Percentiles rank a stretch among this genome's conserved stretches.
Conservation (phyloP, 169 alveolate genomes). For the Eimeria sp. region DNA sequence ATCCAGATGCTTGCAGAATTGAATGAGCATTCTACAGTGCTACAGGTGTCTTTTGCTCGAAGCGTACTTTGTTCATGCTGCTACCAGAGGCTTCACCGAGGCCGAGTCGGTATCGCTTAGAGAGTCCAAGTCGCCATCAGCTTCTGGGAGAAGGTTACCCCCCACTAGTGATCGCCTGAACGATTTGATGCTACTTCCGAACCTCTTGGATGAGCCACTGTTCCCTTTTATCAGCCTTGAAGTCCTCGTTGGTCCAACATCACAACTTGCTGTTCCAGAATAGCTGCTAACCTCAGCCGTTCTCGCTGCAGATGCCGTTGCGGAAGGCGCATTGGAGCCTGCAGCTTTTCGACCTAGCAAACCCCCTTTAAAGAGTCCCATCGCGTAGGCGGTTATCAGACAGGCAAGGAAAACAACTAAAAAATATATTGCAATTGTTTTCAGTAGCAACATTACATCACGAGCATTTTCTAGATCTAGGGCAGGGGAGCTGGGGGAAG, state of each 20-base stretch:
- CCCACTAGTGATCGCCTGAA: conserved; percentile 36
- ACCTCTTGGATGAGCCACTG: not conserved
- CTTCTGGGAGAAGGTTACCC: not conserved
- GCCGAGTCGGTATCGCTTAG: not conserved
- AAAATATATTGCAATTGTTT: conserved; percentile 34
- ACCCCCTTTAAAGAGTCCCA: conserved; percentile 50
- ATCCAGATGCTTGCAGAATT: not conserved
- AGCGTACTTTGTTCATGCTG: not conserved
- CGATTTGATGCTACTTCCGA: not conserved
- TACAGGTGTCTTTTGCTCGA: not conserved
- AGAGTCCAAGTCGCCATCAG: conserved; percentile 13
- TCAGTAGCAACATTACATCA: conserved; percentile 48
- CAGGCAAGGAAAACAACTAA: conserved; percentile 39
- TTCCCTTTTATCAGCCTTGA: not conserved
- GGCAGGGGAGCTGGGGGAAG: not conserved
- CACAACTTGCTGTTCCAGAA: not conserved
- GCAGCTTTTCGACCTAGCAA: not conserved
- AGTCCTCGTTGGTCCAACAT: not conserved
- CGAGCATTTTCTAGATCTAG: not conserved
- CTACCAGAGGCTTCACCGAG: not conserved
- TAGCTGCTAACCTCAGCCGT: not conserved
- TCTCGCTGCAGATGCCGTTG: not conserved
- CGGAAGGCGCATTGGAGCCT: not conserved
- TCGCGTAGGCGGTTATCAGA: conserved; percentile 35
- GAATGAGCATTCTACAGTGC: not conserved